Evolutionary conservation across 2,329 filamentous ascomycete genomes (phyloP).

Genomic region (Metarhizium brunneum): DNA sequence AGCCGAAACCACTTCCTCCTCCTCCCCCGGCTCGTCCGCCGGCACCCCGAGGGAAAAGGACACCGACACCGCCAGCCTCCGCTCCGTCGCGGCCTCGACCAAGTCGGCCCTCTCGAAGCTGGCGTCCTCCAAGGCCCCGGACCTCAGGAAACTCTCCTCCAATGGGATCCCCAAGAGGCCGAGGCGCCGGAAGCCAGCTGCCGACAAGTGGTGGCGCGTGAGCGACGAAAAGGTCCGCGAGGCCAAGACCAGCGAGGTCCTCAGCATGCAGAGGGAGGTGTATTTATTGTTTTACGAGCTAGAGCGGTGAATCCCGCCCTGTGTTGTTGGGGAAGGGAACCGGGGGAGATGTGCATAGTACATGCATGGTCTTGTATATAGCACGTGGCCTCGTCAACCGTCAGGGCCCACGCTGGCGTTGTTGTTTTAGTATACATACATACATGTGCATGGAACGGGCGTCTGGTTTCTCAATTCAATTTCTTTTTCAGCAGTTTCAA

Average conservation of each 20-base stretch:
- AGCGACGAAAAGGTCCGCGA: slow-evolving; percentile 96
- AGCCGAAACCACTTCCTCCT: slow-evolving; percentile 14
- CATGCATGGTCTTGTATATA: not conserved
- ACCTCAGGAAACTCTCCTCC: slow-evolving; percentile 13
- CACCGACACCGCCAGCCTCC: slow-evolving; percentile 41
- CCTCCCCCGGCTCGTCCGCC: slow-evolving; percentile 17
- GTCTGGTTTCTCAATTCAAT: too few relatives aligned
- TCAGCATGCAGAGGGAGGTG: slow-evolving; percentile 91
- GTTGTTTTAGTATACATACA: too few relatives aligned
- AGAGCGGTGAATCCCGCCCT: slow-evolving; percentile 36
- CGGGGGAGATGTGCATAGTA: not conserved
- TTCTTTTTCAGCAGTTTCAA: too few relatives aligned
- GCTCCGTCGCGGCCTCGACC: slow-evolving; percentile 47
- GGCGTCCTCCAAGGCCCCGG: slow-evolving; percentile 27
- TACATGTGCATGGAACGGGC: not conserved
- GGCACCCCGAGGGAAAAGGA: slow-evolving; percentile 27
- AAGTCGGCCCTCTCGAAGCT: slow-evolving; percentile 43
- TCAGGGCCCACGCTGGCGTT: too few relatives aligned
- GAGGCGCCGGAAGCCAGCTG: slow-evolving; percentile 46
- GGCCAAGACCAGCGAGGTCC: slow-evolving; percentile 81
- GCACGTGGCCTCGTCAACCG: not conserved
- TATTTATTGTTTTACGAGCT: slow-evolving; percentile 96
- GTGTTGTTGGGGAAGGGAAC: too few relatives aligned
- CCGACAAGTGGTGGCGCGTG: slow-evolving; percentile 89
- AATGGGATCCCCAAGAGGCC: slow-evolving; percentile 24